Percentiles rank a stretch among this genome's conserved stretches.
Evolutionary conservation across 306 rosid genomes (phyloP).

Genomic region (Quercus variabilis): DNA sequence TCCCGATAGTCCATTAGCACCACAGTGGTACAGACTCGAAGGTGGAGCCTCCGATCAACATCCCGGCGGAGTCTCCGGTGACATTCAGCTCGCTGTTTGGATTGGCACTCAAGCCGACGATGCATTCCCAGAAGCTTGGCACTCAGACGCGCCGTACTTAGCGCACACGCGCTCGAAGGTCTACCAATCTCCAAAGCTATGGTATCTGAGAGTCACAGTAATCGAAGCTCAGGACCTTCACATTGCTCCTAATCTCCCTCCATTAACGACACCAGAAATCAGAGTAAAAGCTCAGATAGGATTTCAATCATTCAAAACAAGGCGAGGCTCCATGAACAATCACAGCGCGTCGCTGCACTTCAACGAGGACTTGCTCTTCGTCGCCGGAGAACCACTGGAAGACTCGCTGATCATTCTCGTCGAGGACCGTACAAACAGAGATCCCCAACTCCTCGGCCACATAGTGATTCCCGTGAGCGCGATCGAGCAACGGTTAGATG

Average conservation of each 20-base stretch:
- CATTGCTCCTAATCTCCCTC: conserved; percentile 74
- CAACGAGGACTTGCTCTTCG: conserved; percentile 85
- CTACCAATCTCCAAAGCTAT: conserved; percentile 59
- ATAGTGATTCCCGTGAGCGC: conserved; percentile 50
- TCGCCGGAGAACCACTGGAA: conserved; percentile 89
- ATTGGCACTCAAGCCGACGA: conserved; percentile 63
- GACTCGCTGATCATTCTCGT: conserved; percentile 60
- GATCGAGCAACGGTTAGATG: conserved; percentile 81
- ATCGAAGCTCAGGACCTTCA: conserved; percentile 56
- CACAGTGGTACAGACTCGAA: conserved; percentile 49
- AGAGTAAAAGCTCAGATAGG: conserved; percentile 68
- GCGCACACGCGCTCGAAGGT: conserved; percentile 57
- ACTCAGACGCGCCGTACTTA: conserved; percentile 48
- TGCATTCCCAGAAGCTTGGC: conserved; percentile 53
- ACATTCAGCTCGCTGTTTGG: conserved; percentile 56
- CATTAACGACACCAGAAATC: conserved; percentile 80
- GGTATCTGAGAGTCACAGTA: conserved; percentile 48
- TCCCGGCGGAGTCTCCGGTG: conserved; percentile 36
- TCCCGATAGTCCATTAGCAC: conserved; percentile 56
- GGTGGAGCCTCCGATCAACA: conserved; percentile 36
- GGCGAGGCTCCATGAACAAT: conserved; percentile 82
- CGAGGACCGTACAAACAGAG: conserved; percentile 78
- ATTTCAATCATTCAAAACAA: conserved; percentile 61
- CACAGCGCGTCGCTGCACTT: conserved; percentile 74
- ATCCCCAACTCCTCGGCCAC: conserved; percentile 58